Evolutionary conservation across 805 yeast species (phyloP).

Genomic region (Blastobotrys muscicola): DNA sequence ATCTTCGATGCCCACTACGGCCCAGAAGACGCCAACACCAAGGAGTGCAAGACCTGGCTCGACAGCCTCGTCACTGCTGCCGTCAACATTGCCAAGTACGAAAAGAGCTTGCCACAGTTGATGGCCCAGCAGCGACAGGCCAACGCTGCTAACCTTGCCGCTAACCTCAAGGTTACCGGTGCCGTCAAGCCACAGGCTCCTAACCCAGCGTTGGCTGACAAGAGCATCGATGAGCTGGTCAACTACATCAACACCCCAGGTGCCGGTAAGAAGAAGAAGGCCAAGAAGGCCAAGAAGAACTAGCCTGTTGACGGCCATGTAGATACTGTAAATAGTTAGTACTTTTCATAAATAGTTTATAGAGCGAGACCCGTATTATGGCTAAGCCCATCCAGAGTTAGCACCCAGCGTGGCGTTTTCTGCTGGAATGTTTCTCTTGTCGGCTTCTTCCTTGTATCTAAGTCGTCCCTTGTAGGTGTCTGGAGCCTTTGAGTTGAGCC

Average conservation of each 20-base stretch:
- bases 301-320: conserved; percentile 6
- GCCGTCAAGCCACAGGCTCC: neutral
- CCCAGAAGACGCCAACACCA: conserved; percentile 54
- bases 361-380: neutral
- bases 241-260: conserved; percentile 44
- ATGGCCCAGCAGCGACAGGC: neutral
- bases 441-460: conserved; percentile 2
- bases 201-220: conserved; percentile 37
- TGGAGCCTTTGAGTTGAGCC: conserved; percentile 7
- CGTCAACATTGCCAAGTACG: conserved; percentile 37
- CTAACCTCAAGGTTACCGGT: neutral
- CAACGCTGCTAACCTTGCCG: conserved; percentile 3
- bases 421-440: too few species aligned
- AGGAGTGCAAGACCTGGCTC: conserved; percentile 58
- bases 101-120: conserved; percentile 10
- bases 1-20: conserved; percentile 55
- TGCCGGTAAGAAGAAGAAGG: conserved; percentile 23
- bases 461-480: conserved; percentile 5
- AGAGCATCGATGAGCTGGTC: conserved; percentile 65
- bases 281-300: conserved; percentile 31
- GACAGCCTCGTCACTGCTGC: conserved; percentile 45
- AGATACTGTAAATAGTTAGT: conserved; percentile 1
- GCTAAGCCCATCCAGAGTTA: conserved; percentile 5
- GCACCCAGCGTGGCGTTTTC: conserved; percentile 3
- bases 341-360: neutral